These are phyloP conservation scores for Leccinum ochraceum DNA, from an alignment of 768 basidiomycete genomes.

Conservation along the genomic window DNA sequence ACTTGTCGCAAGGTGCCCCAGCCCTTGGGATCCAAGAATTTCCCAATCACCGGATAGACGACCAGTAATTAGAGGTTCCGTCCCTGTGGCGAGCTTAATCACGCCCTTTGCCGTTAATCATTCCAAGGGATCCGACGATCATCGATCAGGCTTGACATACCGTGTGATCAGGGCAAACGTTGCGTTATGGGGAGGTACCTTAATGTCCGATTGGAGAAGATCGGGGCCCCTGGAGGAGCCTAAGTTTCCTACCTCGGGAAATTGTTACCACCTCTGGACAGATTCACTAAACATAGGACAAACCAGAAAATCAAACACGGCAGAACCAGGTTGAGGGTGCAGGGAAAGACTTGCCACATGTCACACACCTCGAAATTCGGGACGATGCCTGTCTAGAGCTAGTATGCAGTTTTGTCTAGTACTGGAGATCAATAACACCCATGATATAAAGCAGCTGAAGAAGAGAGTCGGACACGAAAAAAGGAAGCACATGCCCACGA, in stretches of 20 bases:
- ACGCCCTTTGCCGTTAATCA: background rate
- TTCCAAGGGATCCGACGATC: background rate
- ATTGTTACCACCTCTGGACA: slow-evolving; percentile 1
- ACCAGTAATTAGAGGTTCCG: background rate
- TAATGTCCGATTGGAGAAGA: background rate
- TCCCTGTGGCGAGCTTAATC: background rate
- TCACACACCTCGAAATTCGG: background rate
- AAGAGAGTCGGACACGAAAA: too few species aligned
- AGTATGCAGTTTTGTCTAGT: background rate
- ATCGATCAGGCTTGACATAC: background rate
- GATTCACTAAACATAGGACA: background rate
- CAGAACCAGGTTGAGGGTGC: background rate
- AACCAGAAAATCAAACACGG: background rate
- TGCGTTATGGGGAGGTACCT: background rate
- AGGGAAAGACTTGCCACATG: background rate
- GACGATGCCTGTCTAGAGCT: background rate
- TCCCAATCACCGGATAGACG: background rate
- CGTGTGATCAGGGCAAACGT: background rate
- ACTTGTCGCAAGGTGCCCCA: background rate
- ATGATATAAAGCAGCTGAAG: too few species aligned
- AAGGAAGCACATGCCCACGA: too few species aligned
- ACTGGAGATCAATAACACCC: background rate
- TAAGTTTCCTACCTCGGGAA: background rate
- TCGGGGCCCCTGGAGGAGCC: background rate
- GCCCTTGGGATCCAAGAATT: background rate